Evolutionary conservation across 768 basidiomycete species (phyloP).

Genomic region (Xerocomus potaroensis): DNA sequence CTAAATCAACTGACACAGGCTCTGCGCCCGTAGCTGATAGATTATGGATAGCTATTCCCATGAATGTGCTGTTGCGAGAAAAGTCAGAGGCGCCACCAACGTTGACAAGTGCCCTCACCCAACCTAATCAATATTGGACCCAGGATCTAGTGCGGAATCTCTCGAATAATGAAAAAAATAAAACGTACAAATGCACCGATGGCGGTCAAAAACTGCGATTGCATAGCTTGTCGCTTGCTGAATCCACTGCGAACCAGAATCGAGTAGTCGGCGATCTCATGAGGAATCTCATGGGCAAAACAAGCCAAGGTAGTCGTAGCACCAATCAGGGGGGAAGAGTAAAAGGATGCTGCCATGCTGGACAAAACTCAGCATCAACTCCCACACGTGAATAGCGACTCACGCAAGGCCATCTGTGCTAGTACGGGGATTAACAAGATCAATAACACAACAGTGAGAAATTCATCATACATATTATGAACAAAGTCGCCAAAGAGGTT

Average conservation of each 20-base stretch:
- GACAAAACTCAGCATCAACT: conserved; percentile 2
- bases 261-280: conserved; percentile 97
- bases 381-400: conserved; percentile 29
- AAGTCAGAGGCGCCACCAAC: conserved; percentile 4
- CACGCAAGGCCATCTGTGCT: conserved; percentile 93
- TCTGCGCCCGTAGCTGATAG: conserved; percentile 51
- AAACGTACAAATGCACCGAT: conserved; percentile 78
- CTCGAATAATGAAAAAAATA: conserved; percentile 11
- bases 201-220: conserved; percentile 88
- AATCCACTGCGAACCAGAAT: conserved; percentile 88
- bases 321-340: conserved; percentile 89
- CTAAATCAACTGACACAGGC: conserved; percentile 52
- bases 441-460: conserved; percentile 9
- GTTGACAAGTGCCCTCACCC: conserved; percentile 22
- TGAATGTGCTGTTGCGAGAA: conserved; percentile 59
- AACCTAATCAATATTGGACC: conserved; percentile 29
- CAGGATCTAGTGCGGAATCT: conserved; percentile 4
- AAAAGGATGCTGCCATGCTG: conserved; percentile 95
- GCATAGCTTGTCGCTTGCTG: conserved; percentile 89
- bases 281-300: conserved; percentile 93
- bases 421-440: conserved; percentile 13
- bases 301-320: conserved; percentile 94
- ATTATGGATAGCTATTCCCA: conserved; percentile 82
- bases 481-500: conserved; percentile 93
- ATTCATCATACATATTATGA: conserved; percentile 71